Percentiles rank a stretch among this genome's conserved stretches.
phyloP scores from a whole-genome alignment of 2,329 filamentous ascomycete species.

The Talaromyces pinophilus region DNA sequence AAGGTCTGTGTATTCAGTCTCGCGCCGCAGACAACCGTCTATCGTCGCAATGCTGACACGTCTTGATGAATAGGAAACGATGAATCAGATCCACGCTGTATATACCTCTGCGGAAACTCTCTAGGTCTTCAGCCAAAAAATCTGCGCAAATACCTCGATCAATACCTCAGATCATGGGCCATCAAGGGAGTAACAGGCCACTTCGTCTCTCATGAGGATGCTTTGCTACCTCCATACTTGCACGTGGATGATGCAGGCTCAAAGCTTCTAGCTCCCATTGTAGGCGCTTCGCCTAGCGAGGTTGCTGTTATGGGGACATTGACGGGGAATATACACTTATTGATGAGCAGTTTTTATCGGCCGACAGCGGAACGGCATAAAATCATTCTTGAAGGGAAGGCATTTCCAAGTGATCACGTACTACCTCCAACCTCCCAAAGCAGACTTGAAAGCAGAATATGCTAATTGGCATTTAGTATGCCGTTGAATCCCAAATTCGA shows the following conservation, averaged over 20 bases:
- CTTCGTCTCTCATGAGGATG: constrained; percentile 69
- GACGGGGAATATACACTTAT: constrained; percentile 76
- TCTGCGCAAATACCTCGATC: constrained; percentile 64
- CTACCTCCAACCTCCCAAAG: neutral
- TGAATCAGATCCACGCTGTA: constrained; percentile 51
- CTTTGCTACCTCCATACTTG: constrained; percentile 71
- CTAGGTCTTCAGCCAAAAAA: constrained; percentile 78
- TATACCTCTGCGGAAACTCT: constrained; percentile 90
- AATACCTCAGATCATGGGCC: constrained; percentile 80
- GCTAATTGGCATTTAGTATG: constrained; percentile 58
- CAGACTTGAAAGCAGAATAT: too few species aligned
- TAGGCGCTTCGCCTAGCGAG: constrained; percentile 72
- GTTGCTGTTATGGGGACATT: constrained; percentile 87
- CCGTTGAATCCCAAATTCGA: constrained; percentile 75
- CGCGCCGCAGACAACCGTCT: constrained; percentile 43
- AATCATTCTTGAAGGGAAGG: constrained; percentile 85
- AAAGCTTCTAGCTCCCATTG: constrained; percentile 67
- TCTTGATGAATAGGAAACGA: neutral
- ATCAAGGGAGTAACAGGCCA: constrained; percentile 83
- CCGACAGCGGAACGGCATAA: constrained; percentile 69
- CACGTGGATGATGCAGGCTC: constrained; percentile 76
- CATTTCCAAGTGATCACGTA: constrained; percentile 84
- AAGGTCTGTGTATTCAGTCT: constrained; percentile 56
- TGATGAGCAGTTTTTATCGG: constrained; percentile 81
- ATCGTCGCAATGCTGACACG: neutral